Evolutionary conservation across 1,139 yeast genomes (phyloP).

Genomic region (Kodamaea alishanica): DNA sequence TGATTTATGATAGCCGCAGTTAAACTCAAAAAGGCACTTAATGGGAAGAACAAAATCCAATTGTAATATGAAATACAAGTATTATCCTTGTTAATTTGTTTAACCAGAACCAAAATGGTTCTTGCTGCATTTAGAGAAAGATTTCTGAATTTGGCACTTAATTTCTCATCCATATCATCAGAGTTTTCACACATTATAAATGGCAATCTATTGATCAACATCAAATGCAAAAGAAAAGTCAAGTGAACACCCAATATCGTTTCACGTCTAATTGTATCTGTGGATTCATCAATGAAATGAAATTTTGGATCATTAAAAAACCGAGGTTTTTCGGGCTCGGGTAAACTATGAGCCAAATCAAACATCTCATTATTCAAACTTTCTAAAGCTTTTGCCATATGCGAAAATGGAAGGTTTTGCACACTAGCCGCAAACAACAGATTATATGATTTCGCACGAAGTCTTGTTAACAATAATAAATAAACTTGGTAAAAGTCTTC

Average conservation of each 20-base stretch:
- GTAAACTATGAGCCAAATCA: slow-evolving; percentile 11
- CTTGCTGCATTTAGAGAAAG: slow-evolving; percentile 33
- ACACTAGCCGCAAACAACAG: slow-evolving; percentile 29
- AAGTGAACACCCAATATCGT: slow-evolving; percentile 24
- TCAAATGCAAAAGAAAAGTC: slow-evolving; percentile 31
- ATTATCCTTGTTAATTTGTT: slow-evolving; percentile 18
- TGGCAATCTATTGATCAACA: slow-evolving; percentile 37
- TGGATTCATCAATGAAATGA: slow-evolving; percentile 4
- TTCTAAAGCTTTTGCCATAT: slow-evolving; percentile 9
- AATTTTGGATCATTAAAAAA: slow-evolving; percentile 17
- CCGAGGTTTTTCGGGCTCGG: slow-evolving; percentile 11
- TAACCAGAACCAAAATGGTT: slow-evolving; percentile 29
- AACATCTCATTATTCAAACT: slow-evolving; percentile 15
- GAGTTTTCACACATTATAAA: slow-evolving; percentile 18
- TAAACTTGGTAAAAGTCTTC: slow-evolving; percentile 9
- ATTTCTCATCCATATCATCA: slow-evolving; percentile 16
- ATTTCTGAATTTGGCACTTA: slow-evolving; percentile 20
- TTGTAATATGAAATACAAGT: slow-evolving; percentile 26
- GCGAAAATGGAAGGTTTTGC: slow-evolving; percentile 11
- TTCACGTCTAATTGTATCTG: slow-evolving; percentile 11
- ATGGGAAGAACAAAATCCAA: slow-evolving; percentile 34
- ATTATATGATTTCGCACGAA: slow-evolving; percentile 29
- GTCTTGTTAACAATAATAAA: slow-evolving; percentile 22
- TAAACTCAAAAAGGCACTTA: slow-evolving; percentile 33
- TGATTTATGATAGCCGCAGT: slow-evolving; percentile 31